Evolutionary conservation across 2,329 filamentous ascomycete genomes (phyloP), one percentile per base, ranked within the genome.

Genomic region (Pestalotiopsis sp.): DNA sequence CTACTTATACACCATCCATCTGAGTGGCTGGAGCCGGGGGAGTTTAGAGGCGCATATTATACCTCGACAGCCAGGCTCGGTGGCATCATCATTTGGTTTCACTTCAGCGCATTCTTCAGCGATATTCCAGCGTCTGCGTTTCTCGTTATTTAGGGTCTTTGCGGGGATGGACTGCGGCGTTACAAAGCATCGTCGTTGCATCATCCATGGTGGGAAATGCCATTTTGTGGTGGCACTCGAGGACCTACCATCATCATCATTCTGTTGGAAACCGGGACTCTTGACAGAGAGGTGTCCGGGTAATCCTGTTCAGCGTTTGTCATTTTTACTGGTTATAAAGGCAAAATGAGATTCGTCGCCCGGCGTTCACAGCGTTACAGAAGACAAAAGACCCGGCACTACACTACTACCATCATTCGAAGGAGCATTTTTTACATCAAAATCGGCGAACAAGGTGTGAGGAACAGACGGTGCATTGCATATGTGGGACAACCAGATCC

Each of bases 11-110:
- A 64, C 70, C 67, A 74, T 72, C 70, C 69, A 67, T 71, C 39
- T 73, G 75, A 76, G 69, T 74, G 71, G 69, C 67, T 70, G 70
- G 60, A 72, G 69, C 70, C 68, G 60, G 59, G 75, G 76, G 75
- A 74, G 74, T 77, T 71, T 73, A 73, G 74, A 74, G 71, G 75
- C 70, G 69, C 72, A 74, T 71, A 66, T 75, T 74, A 64, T 71
- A 67, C 71, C 72, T 69, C 72, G 17, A 75, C 72, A 73, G 66
- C 71, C 72, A 70, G 69, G 74, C 72, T 69, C 61, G 71, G 69
- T 71, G 73, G 75, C 75, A 77, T 78, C 72, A 71, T 73, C 70
- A 36, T 36, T 36, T 68, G 63, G 67, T 72, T 71, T 57, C 60
- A 59, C 72, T 73, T 71, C 72, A 76, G 71, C 73, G 72, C 73